Conservation (phyloP, 257 asterid species). For the Nicotiana sylvestris region DNA sequence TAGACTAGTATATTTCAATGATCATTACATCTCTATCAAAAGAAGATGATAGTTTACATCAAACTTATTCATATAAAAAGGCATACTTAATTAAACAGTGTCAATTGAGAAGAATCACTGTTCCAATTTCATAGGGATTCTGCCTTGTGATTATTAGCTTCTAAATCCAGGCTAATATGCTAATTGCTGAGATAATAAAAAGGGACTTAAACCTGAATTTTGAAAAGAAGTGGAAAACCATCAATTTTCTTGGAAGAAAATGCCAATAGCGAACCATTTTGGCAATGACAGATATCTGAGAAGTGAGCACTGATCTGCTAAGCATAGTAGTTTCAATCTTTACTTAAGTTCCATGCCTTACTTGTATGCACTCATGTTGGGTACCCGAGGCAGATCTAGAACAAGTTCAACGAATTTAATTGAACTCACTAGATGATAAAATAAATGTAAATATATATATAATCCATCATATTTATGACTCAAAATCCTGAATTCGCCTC, state of each 20-base stretch:
- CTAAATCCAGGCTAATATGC: too few relatives aligned
- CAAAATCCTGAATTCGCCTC: not conserved
- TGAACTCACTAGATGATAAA: not conserved
- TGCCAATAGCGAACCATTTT: not conserved
- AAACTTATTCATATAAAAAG: not conserved
- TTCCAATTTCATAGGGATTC: not conserved
- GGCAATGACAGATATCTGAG: slow-evolving; percentile 11
- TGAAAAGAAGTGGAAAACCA: not conserved
- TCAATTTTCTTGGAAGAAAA: not conserved
- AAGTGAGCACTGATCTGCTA: slow-evolving; percentile 6
- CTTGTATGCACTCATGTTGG: not conserved
- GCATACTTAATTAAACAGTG: not conserved
- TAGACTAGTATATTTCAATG: too few relatives aligned
- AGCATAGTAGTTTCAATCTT: not conserved
- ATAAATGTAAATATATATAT: too few relatives aligned
- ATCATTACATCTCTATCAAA: too few relatives aligned
- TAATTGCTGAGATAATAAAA: not conserved
- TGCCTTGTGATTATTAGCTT: too few relatives aligned
- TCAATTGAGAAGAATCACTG: not conserved
- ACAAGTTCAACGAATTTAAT: not conserved
- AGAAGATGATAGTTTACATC: too few relatives aligned
- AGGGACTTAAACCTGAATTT: not conserved
- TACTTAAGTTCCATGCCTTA: not conserved
- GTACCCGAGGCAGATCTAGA: not conserved
- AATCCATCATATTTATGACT: not conserved